Evolutionary conservation across 306 rosid genomes (phyloP).

Genomic region (Cercis canadensis): DNA sequence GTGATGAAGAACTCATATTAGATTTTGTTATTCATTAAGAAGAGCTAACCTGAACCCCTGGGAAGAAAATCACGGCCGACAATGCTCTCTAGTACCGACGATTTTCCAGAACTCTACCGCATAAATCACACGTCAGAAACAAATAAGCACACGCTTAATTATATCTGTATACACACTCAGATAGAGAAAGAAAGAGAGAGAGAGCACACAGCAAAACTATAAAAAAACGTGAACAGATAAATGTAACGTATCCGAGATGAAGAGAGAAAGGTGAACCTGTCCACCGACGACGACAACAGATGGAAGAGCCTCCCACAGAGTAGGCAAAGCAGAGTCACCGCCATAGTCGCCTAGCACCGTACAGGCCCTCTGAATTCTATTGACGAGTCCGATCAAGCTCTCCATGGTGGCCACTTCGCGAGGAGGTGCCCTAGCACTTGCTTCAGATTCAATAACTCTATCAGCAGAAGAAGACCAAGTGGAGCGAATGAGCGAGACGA

Average conservation of each 20-base stretch:
- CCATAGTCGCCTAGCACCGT: constrained; percentile 88
- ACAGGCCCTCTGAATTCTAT: constrained; percentile 84
- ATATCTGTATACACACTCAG: background rate
- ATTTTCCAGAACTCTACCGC: constrained; percentile 81
- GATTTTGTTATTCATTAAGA: background rate
- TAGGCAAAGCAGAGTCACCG: constrained; percentile 59
- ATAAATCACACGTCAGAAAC: background rate
- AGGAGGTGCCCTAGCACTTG: background rate
- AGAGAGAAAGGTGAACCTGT: constrained; percentile 58
- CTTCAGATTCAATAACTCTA: constrained; percentile 7
- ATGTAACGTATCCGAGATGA: background rate
- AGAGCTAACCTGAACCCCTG: constrained; percentile 72
- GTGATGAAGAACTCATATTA: background rate
- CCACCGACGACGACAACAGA: constrained; percentile 95
- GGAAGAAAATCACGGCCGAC: constrained; percentile 94
- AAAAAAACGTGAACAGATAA: background rate
- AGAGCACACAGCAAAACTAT: constrained; percentile 1
- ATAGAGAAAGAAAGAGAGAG: background rate
- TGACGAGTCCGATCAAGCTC: constrained; percentile 80
- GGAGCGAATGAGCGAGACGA: background rate
- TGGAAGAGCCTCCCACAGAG: constrained; percentile 89
- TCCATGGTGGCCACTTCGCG: constrained; percentile 64
- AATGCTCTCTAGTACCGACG: constrained; percentile 82
- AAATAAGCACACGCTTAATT: background rate
- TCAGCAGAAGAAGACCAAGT: constrained; percentile 9